These are phyloP conservation scores for Trichoderma cornu-damae DNA, from an alignment of 2,329 filamentous ascomycete genomes.

Conservation along the genomic window DNA sequence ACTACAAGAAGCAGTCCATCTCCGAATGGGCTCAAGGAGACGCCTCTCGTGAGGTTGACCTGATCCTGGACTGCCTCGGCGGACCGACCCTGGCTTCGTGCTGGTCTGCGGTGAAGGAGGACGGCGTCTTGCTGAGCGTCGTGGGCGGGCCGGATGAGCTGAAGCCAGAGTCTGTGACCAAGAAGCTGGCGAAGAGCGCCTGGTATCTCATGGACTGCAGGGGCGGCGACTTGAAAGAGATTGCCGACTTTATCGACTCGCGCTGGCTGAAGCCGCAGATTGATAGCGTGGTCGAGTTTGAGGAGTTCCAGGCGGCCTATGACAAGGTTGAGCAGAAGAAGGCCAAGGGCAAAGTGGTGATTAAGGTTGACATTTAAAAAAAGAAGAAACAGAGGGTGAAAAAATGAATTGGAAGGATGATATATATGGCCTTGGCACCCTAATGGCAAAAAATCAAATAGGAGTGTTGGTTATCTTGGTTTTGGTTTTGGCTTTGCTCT, in stretches of 20 bases:
- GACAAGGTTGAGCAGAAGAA: constrained; percentile 33
- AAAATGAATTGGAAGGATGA: too few species aligned
- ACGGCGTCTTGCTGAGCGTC: constrained; percentile 34
- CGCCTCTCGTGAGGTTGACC: constrained; percentile 29
- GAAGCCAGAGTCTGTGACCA: constrained; percentile 29
- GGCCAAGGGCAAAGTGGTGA: constrained; percentile 38
- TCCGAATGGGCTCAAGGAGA: constrained; percentile 31
- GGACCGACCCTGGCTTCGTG: constrained; percentile 30
- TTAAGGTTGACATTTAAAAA: constrained; percentile 27
- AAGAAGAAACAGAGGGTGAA: neutral
- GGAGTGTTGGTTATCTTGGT: too few species aligned
- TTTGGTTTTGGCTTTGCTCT: neutral
- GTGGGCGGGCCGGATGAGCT: constrained; percentile 27
- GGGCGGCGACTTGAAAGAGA: constrained; percentile 33
- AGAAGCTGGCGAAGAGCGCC: constrained; percentile 28
- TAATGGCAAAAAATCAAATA: too few species aligned
- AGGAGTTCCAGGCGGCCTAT: constrained; percentile 36
- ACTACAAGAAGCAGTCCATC: constrained; percentile 33
- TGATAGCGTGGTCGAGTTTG: constrained; percentile 38
- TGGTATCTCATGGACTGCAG: constrained; percentile 38
- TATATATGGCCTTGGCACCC: too few species aligned
- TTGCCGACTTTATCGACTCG: constrained; percentile 32
- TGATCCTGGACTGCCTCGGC: constrained; percentile 37
- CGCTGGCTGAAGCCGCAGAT: constrained; percentile 32
- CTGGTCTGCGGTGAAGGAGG: constrained; percentile 34